A percentile compares a stretch with the other conserved stretches of the same genome.
phyloP scores from a whole-genome alignment of 2,329 filamentous ascomycete species.

The Sporothrix humicola region DNA sequence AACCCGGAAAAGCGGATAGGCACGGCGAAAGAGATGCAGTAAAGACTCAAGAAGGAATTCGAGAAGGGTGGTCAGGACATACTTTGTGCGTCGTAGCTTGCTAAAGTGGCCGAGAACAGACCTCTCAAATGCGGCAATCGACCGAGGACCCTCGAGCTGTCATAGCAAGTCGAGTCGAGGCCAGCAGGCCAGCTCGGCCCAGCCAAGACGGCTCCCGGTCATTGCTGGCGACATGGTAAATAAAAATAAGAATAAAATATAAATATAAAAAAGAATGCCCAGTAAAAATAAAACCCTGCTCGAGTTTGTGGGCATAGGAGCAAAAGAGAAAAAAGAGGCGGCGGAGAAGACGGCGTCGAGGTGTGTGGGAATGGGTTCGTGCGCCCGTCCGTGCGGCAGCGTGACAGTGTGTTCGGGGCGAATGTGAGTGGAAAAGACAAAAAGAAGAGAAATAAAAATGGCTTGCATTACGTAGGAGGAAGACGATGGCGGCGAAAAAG shows the following conservation, averaged over 20 bases:
- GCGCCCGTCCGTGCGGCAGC: slow-evolving; percentile 25
- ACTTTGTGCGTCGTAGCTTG: neutral
- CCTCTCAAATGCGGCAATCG: slow-evolving; percentile 14
- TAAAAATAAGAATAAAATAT: neutral
- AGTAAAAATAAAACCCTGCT: neutral
- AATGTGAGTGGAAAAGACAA: neutral
- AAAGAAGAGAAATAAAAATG: neutral
- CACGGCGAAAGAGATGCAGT: neutral
- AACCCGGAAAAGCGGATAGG: slow-evolving; percentile 10
- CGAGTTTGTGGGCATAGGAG: slow-evolving; percentile 1
- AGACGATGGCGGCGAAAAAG: slow-evolving; percentile 5
- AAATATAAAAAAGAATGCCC: neutral
- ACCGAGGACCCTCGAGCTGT: neutral
- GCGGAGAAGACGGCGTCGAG: neutral
- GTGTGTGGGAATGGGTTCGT: neutral
- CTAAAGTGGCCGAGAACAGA: slow-evolving; percentile 3
- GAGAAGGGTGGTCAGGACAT: neutral
- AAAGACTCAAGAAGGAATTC: neutral
- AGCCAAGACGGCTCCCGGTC: slow-evolving; percentile 12
- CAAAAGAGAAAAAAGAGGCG: slow-evolving; percentile 4
- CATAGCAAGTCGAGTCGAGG: neutral
- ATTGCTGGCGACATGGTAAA: neutral
- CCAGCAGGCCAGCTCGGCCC: neutral
- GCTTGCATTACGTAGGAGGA: too few relatives aligned
- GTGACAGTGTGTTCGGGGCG: neutral